A percentile compares a stretch with the other conserved stretches of the same genome.
phyloP scores from a whole-genome alignment of 179 eudicot genomes.

The Beta macrorhiza region DNA sequence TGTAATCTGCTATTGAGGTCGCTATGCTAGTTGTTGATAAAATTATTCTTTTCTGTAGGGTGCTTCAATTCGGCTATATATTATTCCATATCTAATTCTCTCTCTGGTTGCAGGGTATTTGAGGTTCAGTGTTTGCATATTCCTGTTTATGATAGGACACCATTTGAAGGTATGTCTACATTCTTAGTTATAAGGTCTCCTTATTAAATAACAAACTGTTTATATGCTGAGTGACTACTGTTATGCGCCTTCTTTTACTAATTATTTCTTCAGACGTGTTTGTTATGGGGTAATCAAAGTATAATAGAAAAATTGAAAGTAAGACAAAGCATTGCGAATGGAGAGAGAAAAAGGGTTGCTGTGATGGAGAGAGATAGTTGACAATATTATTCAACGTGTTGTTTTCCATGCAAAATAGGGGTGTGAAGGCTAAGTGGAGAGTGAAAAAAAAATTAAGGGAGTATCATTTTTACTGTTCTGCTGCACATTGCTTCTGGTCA shows the following conservation, averaged over 20 bases:
- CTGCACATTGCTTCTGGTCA: no score
- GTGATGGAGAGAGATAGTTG: background rate
- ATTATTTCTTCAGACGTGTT: no score
- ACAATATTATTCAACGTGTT: background rate
- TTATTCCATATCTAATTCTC: slow-evolving; percentile 2
- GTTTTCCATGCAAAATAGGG: background rate
- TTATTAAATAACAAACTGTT: background rate
- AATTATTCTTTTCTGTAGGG: background rate
- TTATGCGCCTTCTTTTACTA: background rate
- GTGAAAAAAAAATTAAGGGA: no score
- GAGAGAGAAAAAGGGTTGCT: background rate
- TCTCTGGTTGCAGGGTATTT: slow-evolving; percentile 58
- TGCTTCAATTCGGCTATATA: background rate
- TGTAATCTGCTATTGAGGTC: slow-evolving; percentile 1
- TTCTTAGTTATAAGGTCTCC: slow-evolving; percentile 3
- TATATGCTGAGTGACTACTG: background rate
- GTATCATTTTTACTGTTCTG: background rate
- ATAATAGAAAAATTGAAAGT: background rate
- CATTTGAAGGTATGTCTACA: slow-evolving; percentile 59
- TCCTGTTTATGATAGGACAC: slow-evolving; percentile 73
- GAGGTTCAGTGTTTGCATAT: slow-evolving; percentile 75
- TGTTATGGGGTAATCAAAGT: background rate
- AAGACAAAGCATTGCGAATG: background rate
- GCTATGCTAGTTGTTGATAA: background rate
- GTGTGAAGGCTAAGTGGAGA: background rate